Base-by-base conservation (phyloP, 2,329 filamentous ascomycete genomes). In the Berkeleyomyces basicola region DNA sequence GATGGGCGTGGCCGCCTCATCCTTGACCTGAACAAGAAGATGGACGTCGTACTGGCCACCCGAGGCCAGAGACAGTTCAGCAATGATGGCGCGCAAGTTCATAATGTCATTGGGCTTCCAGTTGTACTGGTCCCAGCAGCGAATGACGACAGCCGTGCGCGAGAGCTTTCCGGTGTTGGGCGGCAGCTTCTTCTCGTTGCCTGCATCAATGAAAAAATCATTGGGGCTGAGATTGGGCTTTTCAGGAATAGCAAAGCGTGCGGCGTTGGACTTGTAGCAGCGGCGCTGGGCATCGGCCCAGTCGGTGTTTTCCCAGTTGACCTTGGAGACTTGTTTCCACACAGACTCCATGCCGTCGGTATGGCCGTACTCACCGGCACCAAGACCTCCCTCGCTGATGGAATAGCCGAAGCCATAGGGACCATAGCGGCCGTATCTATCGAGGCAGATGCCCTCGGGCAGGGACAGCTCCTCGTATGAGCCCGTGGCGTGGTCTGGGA, bases 381-480 rank as follows among this genome's bases (percentile, higher is more conserved):
- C 90, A 36, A 87, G 83, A 1, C 92, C 92, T 10, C 92, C 92
- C 66, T 80, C 83, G 64, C 84, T 83, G 42, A 80, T 77, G 40
- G 87, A 88, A 72, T 97, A 97, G 7, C 92, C 92, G 65, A 90
- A 82, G 0, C 92, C 92, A 68, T 99, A 99, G 0, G 92, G 88
- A 0, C 89, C 91, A 39, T 93, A 82, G 66, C 90, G 82, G 2
- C 92, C 92, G 70, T 88, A 95, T 1, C 93, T 82, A 68, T 99
- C 93, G 70, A 96, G 96, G 74, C 93, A 99, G 57, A 96, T 82
- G 69, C 95, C 86, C 67, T 95, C 83, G 16, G 87, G 82, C 43
- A 97, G 76, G 0, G 84, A 86, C 10, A 97, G 74, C 47, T 92
- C 72, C 7, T 90, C 83, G 69, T 96, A 91, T 0, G 90, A 95